Percentiles rank a stretch among this genome's conserved stretches.
Evolutionary conservation across 805 yeast species (phyloP).

Genomic region (Starmerella ratchasimensis): DNA sequence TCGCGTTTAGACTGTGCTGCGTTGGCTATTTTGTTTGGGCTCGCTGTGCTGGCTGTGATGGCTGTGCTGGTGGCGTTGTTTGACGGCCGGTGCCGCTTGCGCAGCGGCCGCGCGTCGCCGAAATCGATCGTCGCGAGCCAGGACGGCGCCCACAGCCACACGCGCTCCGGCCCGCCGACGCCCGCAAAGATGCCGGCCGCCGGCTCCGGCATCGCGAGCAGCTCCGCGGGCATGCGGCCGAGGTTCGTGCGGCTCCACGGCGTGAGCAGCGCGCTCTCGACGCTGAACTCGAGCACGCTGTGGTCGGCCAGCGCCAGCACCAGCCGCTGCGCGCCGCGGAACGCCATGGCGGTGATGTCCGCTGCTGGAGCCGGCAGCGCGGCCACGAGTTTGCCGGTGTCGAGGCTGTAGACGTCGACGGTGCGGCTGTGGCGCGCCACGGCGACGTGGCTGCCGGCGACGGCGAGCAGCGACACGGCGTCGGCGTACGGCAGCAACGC

Average conservation of each 20-base stretch:
- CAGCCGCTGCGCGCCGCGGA: constrained; percentile 40
- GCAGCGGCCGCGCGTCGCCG: constrained; percentile 39
- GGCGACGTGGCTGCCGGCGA: constrained; percentile 37
- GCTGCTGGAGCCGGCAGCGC: constrained; percentile 46
- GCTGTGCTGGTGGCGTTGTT: constrained; percentile 21
- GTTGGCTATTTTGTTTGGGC: too few species aligned
- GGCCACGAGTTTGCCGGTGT: constrained; percentile 23
- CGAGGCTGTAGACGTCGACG: constrained; percentile 37
- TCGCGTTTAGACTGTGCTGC: too few species aligned
- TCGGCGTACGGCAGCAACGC: constrained; percentile 32
- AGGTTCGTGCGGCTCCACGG: constrained; percentile 70
- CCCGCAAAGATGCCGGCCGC: constrained; percentile 59
- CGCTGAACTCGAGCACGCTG: constrained; percentile 55
- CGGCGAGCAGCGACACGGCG: constrained; percentile 40
- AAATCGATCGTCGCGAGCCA: constrained; percentile 73
- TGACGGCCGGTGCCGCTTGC: too few species aligned
- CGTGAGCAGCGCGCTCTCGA: constrained; percentile 32
- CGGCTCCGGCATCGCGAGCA: constrained; percentile 44
- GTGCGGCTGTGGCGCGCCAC: constrained; percentile 53
- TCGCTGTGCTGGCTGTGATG: constrained; percentile 23
- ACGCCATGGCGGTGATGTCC: constrained; percentile 47
- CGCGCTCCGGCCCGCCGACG: constrained; percentile 29
- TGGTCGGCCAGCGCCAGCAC: constrained; percentile 61
- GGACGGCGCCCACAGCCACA: constrained; percentile 80
- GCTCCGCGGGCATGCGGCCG: constrained; percentile 57